Evolutionary conservation across 495 filamentous ascomycete genomes (phyloP).

Genomic region (Venustampulla echinocandica): DNA sequence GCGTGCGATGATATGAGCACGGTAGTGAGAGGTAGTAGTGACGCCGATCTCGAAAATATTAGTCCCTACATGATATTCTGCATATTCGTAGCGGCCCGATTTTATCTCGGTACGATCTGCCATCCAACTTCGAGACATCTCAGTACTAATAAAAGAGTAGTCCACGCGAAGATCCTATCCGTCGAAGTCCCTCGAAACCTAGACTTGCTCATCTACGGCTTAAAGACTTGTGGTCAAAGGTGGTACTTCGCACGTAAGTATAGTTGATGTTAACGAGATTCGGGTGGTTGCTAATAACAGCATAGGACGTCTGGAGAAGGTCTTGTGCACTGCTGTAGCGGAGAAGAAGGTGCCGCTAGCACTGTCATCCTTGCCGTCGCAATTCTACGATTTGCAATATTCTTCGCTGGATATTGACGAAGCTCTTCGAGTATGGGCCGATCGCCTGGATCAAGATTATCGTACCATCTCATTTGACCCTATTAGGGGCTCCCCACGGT

Average conservation of each 20-base stretch:
- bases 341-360: neutral
- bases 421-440: slow-evolving; percentile 2
- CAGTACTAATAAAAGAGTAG: neutral
- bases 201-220: neutral
- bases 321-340: neutral
- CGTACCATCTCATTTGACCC: too few species aligned
- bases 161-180: slow-evolving; percentile 4
- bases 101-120: slow-evolving; percentile 18
- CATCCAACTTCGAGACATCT: neutral
- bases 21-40: slow-evolving; percentile 18
- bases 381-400: slow-evolving; percentile 7
- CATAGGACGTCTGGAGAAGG: neutral
- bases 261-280: too few species aligned
- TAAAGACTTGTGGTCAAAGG: slow-evolving; percentile 5
- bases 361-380: neutral
- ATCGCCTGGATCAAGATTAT: too few species aligned
- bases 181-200: slow-evolving; percentile 4
- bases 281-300: too few species aligned
- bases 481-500: too few species aligned
- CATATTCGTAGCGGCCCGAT: slow-evolving; percentile 27
- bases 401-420: slow-evolving; percentile 5
- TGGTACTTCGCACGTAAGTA: slow-evolving; percentile 8
- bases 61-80: slow-evolving; percentile 26
- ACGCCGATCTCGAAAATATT: slow-evolving; percentile 25
- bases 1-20: slow-evolving; percentile 26